Percentiles rank a stretch among this genome's conserved stretches.
Conservation (phyloP, 345 rosid genomes). For the Sonneratia caseolaris region DNA sequence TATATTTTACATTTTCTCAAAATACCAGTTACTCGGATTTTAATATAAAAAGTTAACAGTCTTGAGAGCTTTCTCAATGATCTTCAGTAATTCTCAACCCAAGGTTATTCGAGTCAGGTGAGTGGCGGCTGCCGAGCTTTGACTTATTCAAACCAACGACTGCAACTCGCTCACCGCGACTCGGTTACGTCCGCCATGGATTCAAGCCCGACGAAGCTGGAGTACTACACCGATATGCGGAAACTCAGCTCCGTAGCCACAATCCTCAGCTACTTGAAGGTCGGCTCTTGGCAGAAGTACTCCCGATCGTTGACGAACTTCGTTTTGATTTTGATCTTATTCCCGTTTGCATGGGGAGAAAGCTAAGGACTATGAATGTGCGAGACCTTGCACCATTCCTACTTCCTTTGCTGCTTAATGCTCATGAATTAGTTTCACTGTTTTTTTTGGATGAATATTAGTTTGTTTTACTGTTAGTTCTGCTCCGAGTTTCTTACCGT, state of each 20-base stretch:
- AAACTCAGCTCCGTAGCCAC: slow-evolving; percentile 16
- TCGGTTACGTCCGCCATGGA: background rate
- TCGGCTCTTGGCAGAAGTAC: slow-evolving; percentile 4
- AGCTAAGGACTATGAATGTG: background rate
- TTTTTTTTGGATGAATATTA: too few species aligned
- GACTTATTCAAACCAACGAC: background rate
- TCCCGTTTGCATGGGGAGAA: background rate
- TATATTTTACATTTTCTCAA: too few species aligned
- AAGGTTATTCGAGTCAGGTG: background rate
- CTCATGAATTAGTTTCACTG: background rate
- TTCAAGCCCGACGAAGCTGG: slow-evolving; percentile 19
- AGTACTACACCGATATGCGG: slow-evolving; percentile 18
- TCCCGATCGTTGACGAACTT: slow-evolving; percentile 1
- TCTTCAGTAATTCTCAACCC: too few species aligned
- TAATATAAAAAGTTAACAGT: too few species aligned
- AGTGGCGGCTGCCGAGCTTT: background rate
- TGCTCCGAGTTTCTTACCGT: background rate
- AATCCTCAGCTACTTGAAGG: slow-evolving; percentile 32
- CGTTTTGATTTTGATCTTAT: background rate
- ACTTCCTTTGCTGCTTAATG: background rate
- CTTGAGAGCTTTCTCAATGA: too few species aligned
- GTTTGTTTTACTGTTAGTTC: background rate
- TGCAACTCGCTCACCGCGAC: background rate
- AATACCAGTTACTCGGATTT: too few species aligned
- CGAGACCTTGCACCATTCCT: too few species aligned